Percentiles rank a stretch among this genome's conserved stretches.
phyloP scores from a whole-genome alignment of 768 basidiomycete genomes.

The Phaeotremella fagi region DNA sequence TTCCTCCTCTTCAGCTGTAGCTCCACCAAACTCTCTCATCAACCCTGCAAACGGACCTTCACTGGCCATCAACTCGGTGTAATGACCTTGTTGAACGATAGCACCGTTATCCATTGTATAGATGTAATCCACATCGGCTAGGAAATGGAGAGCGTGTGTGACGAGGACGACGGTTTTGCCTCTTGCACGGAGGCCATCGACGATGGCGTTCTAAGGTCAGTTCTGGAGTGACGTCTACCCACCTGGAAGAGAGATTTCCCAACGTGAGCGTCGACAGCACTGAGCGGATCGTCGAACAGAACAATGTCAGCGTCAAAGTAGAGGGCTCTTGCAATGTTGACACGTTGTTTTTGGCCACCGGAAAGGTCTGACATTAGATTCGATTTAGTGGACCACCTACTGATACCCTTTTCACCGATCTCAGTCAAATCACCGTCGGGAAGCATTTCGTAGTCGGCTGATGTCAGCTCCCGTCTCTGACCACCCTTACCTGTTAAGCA shows the following conservation, averaged over 20 bases:
- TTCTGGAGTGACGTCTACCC: slow-evolving; percentile 52
- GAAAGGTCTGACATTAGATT: slow-evolving; percentile 48
- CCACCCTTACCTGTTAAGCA: slow-evolving; percentile 47
- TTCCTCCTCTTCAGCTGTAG: slow-evolving; percentile 27
- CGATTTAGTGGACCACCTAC: slow-evolving; percentile 53
- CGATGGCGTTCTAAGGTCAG: slow-evolving; percentile 55
- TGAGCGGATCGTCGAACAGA: slow-evolving; percentile 63
- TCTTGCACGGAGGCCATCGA: slow-evolving; percentile 49
- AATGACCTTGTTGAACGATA: slow-evolving; percentile 54
- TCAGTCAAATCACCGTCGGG: slow-evolving; percentile 65
- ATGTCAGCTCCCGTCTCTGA: slow-evolving; percentile 15
- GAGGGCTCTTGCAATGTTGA: slow-evolving; percentile 59
- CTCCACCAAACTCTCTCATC: slow-evolving; percentile 55
- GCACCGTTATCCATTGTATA: slow-evolving; percentile 41
- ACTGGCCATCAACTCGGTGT: slow-evolving; percentile 28
- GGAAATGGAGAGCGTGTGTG: slow-evolving; percentile 44
- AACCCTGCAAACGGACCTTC: slow-evolving; percentile 59
- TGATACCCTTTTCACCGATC: slow-evolving; percentile 67
- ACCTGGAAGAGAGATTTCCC: slow-evolving; percentile 55
- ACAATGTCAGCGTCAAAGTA: slow-evolving; percentile 61
- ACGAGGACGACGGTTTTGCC: slow-evolving; percentile 48
- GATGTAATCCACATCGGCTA: slow-evolving; percentile 40
- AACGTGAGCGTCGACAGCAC: slow-evolving; percentile 60
- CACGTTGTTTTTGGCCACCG: slow-evolving; percentile 60
- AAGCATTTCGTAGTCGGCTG: slow-evolving; percentile 53